Evolutionary conservation across 176 grass and related monocot genomes (phyloP).

Genomic region (Metroxylon sagu): DNA sequence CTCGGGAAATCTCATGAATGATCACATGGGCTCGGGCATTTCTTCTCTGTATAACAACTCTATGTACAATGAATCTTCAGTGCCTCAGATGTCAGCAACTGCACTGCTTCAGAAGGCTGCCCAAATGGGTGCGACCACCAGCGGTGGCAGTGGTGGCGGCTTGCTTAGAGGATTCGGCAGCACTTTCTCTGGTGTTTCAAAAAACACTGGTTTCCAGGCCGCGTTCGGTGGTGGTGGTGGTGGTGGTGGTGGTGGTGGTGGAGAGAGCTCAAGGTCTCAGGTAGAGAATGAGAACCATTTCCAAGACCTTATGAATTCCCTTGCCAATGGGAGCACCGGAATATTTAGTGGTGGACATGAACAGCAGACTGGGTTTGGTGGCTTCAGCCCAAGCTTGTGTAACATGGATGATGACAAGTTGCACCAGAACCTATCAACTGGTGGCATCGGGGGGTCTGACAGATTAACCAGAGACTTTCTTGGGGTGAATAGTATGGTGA

Average conservation of each 20-base stretch:
- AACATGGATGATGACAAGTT: slow-evolving; percentile 41
- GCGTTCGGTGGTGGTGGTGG: neutral
- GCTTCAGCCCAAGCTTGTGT: slow-evolving; percentile 7
- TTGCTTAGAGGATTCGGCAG: slow-evolving; percentile 51
- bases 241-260: neutral
- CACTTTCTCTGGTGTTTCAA: slow-evolving; percentile 13
- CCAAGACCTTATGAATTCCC: slow-evolving; percentile 74
- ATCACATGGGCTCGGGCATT: slow-evolving; percentile 16
- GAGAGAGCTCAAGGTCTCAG: slow-evolving; percentile 10
- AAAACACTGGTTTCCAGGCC: slow-evolving; percentile 5
- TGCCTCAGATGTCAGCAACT: slow-evolving; percentile 76
- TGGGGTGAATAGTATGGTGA: slow-evolving; percentile 60
- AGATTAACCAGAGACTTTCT: slow-evolving; percentile 81
- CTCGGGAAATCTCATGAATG: slow-evolving; percentile 27
- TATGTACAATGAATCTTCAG: neutral
- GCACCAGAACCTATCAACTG: neutral
- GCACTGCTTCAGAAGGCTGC: slow-evolving; percentile 87
- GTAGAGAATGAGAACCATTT: slow-evolving; percentile 44
- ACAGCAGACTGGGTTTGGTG: slow-evolving; percentile 9
- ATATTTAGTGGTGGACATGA: too few species aligned
- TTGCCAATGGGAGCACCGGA: slow-evolving; percentile 19
- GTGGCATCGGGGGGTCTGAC: slow-evolving; percentile 1
- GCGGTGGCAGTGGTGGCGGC: slow-evolving; percentile 23
- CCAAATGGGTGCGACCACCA: slow-evolving; percentile 70
- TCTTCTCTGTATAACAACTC: slow-evolving; percentile 30